Evolutionary conservation across 1,284 basidiomycete genomes (phyloP), one percentile per base, ranked within the genome.

Genomic region (Vanrija sp.): DNA sequence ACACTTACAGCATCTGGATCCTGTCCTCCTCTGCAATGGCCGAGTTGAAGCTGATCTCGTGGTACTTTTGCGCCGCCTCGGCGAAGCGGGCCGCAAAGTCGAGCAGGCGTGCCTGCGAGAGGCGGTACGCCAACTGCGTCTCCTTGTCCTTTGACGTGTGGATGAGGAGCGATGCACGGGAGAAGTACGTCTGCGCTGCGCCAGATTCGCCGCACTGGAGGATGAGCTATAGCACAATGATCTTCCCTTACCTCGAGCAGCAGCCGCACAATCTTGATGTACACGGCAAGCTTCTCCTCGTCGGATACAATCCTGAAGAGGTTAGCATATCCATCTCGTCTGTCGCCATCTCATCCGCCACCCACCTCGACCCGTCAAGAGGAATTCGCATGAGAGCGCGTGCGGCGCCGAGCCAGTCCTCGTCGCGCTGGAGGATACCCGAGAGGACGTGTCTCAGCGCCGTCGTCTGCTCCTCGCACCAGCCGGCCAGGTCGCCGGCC

Each of bases 381-480:
- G 91, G 89, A 44, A 97, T 91, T 39, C 86, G 86, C 82, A 91
- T 93, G 34, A 98, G 82, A 10, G 94, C 87, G 43, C 85, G 84
- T 1, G 96, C 96, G 15, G 96, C 92, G 47, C 86, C 89, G 57
- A 85, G 85, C 89, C 92, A 98, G 69, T 92, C 91, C 72, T 98
- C 92, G 55, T 93, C 89, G 3, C 80, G 74, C 73, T 96, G 91
- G n/a, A 95, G 80, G 19, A 96, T 78, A 71, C 91, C 85, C 2
- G 94, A 90, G 29, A 96, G 84, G 67, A 93, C 86, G 66, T 91
- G 88, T 49, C 92, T 82, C 55, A 98, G 76, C 5, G 83, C 81
- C 56, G 91, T 91, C 7, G 89, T 86, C 91, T 96, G 92, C 75
- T 98, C 93, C 73, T 98, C 95, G 70, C 91, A 96, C 77, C 89